These are phyloP conservation scores for Diaporthe sp. DNA, from an alignment of 2,329 filamentous ascomycete genomes.

Conservation along the genomic window DNA sequence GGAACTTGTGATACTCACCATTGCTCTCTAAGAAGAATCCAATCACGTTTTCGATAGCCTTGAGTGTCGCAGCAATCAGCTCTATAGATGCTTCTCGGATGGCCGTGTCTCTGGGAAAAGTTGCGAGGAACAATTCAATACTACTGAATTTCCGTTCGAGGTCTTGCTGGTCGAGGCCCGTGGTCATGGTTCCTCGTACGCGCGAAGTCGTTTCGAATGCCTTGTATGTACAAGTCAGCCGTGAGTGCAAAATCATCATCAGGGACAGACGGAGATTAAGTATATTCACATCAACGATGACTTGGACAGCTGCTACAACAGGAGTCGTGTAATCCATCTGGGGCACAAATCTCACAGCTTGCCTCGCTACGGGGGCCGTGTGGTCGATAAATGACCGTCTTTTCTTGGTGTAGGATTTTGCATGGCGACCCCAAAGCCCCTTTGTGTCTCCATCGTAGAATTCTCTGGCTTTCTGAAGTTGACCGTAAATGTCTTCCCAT, in stretches of 20 bases:
- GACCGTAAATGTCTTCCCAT: background rate
- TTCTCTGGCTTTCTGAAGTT: background rate
- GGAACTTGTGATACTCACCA: background rate
- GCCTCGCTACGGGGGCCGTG: background rate
- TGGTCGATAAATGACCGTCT: background rate
- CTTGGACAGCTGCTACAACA: constrained; percentile 1
- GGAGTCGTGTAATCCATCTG: background rate
- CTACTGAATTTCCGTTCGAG: background rate
- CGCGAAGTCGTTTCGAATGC: constrained; percentile 2
- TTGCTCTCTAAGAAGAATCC: background rate
- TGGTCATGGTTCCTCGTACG: background rate
- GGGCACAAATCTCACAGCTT: constrained; percentile 1
- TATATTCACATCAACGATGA: background rate
- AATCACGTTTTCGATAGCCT: constrained; percentile 2
- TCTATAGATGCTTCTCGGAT: constrained; percentile 3
- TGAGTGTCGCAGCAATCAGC: constrained; percentile 2
- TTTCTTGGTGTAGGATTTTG: background rate
- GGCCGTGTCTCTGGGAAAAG: background rate
- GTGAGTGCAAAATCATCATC: no score
- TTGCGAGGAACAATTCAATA: background rate
- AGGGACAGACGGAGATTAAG: rapidly evolving
- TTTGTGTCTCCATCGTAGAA: constrained; percentile 7
- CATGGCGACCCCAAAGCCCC: background rate
- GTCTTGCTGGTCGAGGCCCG: background rate
- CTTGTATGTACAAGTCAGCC: background rate